Evolutionary conservation across 768 basidiomycete species (phyloP).

Genomic region (Pisolithus microcarpus): DNA sequence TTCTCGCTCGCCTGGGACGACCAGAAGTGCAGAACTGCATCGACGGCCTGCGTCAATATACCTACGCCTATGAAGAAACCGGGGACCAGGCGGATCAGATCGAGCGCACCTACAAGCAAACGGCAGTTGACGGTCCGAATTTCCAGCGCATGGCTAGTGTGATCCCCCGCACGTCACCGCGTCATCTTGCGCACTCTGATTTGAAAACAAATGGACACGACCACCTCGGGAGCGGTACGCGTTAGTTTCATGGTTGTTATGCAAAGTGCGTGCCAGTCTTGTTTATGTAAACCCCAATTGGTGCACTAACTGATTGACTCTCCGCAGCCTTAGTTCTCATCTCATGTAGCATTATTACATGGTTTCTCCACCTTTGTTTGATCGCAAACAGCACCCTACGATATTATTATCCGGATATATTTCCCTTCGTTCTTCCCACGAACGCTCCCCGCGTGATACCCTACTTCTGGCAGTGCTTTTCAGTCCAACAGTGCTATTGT

Average conservation of each 20-base stretch:
- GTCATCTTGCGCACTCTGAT: slow-evolving; percentile 13
- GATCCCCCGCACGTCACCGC: slow-evolving; percentile 16
- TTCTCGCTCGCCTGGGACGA: slow-evolving; percentile 76
- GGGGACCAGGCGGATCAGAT: slow-evolving; percentile 72
- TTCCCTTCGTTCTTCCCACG: slow-evolving; percentile 2
- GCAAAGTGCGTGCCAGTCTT: neutral
- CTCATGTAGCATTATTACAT: neutral
- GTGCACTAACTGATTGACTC: neutral
- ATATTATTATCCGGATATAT: neutral
- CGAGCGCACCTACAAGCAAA: slow-evolving; percentile 39
- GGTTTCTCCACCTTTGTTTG: slow-evolving; percentile 1
- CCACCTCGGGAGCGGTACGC: neutral
- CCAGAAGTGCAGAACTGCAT: slow-evolving; percentile 81
- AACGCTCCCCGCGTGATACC: neutral
- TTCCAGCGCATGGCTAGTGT: slow-evolving; percentile 36
- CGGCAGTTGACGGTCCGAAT: slow-evolving; percentile 29
- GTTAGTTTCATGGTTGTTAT: neutral
- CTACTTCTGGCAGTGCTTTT: too few relatives aligned
- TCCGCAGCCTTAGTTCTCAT: neutral
- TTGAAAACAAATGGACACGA: slow-evolving; percentile 12
- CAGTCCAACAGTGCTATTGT: neutral
- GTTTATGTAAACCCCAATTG: neutral
- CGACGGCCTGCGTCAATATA: slow-evolving; percentile 81
- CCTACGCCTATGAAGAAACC: slow-evolving; percentile 80
- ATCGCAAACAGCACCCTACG: slow-evolving; percentile 17